A percentile compares a stretch with the other conserved stretches of the same genome.
Evolutionary conservation across 805 yeast species (phyloP).

Genomic region (Nakazawaea sp.): DNA sequence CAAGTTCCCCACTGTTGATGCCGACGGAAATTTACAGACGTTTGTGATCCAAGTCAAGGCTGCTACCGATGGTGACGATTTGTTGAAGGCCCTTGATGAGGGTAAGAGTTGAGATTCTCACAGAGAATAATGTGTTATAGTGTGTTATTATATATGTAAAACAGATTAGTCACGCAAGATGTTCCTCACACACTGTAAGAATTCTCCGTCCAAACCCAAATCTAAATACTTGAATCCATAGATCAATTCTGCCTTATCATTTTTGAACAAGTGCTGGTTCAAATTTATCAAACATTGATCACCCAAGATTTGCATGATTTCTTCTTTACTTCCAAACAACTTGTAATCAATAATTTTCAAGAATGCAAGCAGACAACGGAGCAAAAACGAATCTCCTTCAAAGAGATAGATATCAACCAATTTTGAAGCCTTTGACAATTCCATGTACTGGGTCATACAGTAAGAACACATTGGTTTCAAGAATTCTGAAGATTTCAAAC

Average conservation of each 20-base stretch:
- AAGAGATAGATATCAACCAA: conserved; percentile 54
- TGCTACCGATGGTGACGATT: conserved; percentile 54
- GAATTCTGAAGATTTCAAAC: conserved; percentile 34
- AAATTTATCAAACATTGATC: conserved; percentile 21
- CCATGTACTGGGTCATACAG: conserved; percentile 37
- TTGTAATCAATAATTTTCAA: conserved; percentile 40
- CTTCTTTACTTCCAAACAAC: conserved; percentile 43
- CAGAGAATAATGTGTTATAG: conserved; percentile 3
- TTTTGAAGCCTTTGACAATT: conserved; percentile 39
- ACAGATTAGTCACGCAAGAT: conserved; percentile 22
- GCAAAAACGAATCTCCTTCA: conserved; percentile 52
- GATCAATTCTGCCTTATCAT: conserved; percentile 2
- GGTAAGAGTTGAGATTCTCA: conserved; percentile 4
- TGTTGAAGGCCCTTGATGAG: conserved; percentile 26
- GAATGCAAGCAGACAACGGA: conserved; percentile 47
- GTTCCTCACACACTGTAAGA: conserved; percentile 33
- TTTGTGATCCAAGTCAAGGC: conserved; percentile 75
- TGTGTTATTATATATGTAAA: conserved; percentile 1
- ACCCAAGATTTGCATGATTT: conserved; percentile 35
- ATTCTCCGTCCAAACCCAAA: conserved; percentile 44
- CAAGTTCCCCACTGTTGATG: conserved; percentile 55
- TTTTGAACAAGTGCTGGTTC: conserved; percentile 13
- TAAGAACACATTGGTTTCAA: conserved; percentile 36
- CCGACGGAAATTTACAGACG: conserved; percentile 53
- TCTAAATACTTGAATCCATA: conserved; percentile 29